Evolutionary conservation across 164 flowering plant species (phyloP).

Genomic region (Tetracentron sinense): DNA sequence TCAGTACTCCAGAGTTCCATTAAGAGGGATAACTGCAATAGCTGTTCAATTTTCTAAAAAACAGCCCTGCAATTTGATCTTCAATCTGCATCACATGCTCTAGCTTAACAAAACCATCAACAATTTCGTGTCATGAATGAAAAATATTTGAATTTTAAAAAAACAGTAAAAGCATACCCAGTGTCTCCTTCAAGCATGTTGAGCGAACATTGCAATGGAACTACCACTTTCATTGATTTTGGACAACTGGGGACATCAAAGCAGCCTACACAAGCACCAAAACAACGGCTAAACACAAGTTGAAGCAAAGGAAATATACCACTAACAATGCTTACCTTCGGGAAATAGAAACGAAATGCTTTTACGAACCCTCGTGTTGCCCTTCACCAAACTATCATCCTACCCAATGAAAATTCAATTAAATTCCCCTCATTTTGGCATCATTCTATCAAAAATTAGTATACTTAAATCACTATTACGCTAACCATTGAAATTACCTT

Average conservation of each 20-base stretch:
- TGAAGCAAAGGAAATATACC: not conserved
- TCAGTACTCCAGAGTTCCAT: no score
- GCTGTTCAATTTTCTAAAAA: no score
- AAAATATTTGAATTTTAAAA: not conserved
- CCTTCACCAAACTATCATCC: constrained; percentile 42
- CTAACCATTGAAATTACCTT: constrained; percentile 35
- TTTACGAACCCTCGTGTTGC: constrained; percentile 49
- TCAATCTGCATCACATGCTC: not conserved
- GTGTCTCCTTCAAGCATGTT: constrained; percentile 99
- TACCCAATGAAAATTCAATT: constrained; percentile 20
- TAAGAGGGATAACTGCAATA: no score
- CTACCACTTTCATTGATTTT: constrained; percentile 36
- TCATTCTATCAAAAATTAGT: not conserved
- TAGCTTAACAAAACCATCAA: no score
- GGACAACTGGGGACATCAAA: constrained; percentile 30
- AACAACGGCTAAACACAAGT: not conserved
- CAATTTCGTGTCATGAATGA: not conserved
- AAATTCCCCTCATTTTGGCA: not conserved
- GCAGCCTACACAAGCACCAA: constrained; percentile 25
- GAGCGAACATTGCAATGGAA: constrained; percentile 75
- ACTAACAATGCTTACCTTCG: constrained; percentile 35
- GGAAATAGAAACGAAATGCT: constrained; percentile 73
- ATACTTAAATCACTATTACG: not conserved
- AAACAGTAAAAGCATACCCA: constrained; percentile 50
- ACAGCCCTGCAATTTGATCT: no score